A percentile compares a stretch with the other conserved stretches of the same genome.
Evolutionary conservation across 352 stramenopile species (phyloP).

Genomic region (Globisporangium polare): DNA sequence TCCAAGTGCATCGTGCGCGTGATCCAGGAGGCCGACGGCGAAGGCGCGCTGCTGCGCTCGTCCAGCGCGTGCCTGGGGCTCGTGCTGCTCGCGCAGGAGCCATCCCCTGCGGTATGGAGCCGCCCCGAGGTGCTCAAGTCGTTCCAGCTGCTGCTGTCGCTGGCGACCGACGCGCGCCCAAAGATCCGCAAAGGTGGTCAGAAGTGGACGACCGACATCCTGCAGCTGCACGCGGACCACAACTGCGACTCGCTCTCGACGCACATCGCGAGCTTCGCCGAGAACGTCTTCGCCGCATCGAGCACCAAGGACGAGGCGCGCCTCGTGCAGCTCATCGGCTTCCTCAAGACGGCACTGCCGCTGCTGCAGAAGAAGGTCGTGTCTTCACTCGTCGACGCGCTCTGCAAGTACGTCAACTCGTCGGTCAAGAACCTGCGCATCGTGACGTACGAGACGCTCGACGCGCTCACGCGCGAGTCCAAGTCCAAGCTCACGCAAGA

Average conservation of each 20-base stretch:
- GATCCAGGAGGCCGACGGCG: conserved; percentile 61
- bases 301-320: conserved; percentile 69
- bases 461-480: conserved; percentile 46
- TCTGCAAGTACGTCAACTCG: conserved; percentile 70
- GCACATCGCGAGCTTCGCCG: conserved; percentile 83
- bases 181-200: conserved; percentile 84
- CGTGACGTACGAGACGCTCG: conserved; percentile 74
- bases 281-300: conserved; percentile 71
- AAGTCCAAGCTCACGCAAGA: conserved; percentile 65
- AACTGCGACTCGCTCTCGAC: conserved; percentile 79
- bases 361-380: conserved; percentile 81
- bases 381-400: conserved; percentile 63
- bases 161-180: conserved; percentile 73
- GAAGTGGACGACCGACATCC: conserved; percentile 67
- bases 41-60: conserved; percentile 60
- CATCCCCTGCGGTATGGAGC: conserved; percentile 50
- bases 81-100: conserved; percentile 68
- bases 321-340: conserved; percentile 75
- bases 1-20: conserved; percentile 67
- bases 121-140: conserved; percentile 66
- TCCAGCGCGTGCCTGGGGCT: conserved; percentile 59
- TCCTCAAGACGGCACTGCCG: conserved; percentile 74
- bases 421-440: conserved; percentile 74
- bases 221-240: conserved; percentile 63
- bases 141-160: conserved; percentile 75